Evolutionary conservation across 2,329 filamentous ascomycete genomes (phyloP), one percentile per base, ranked within the genome.

Genomic region (Monilinia polystroma): DNA sequence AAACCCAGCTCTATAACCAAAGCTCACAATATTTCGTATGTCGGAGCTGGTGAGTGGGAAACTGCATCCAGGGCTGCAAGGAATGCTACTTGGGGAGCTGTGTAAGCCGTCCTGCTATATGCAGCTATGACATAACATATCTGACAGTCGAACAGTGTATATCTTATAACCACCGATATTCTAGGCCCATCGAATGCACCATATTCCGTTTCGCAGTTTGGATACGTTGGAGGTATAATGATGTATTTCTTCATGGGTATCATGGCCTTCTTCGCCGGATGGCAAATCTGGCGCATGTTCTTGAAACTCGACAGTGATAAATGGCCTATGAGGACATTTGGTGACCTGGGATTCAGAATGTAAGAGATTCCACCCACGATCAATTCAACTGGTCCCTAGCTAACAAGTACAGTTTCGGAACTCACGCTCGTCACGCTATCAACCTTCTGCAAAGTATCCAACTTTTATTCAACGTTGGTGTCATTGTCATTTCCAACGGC

Each of bases 401-500:
- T 64, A 29, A 64, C 32, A 1, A 14, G 35, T 14, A 26, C 4
- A 64, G 63, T 53, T 82, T 77, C 66, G 83, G 83, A 8, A 74
- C 75, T 11, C 75, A 70, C 59, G 75, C 79, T n/a, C 80, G 82
- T 12, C 77, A 84, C 68, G 68, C 79, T 23, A 77, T 82, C 75
- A 84, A 84, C 71, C 67, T 81, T 53, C 74, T 81, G 5, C 82
- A 84, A 73, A 76, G 79, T 1, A 66, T 84, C 45, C 79, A 80
- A 68, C 75, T 84, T 52, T 70, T 86, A 32, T 76, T 86, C 32
- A 82, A 81, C 64, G 82, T 86, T 2, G 78, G 80, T 7, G 76
- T 85, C 56, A 77, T 86, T 62, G 81, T 85, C 58, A 79, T 86
- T 47, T 78, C 76, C 62, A 83, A 81, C 56, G 84, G 84, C 4